phyloP scores from a whole-genome alignment of 805 yeast species.

The Grigorovia transvaalensis region DNA sequence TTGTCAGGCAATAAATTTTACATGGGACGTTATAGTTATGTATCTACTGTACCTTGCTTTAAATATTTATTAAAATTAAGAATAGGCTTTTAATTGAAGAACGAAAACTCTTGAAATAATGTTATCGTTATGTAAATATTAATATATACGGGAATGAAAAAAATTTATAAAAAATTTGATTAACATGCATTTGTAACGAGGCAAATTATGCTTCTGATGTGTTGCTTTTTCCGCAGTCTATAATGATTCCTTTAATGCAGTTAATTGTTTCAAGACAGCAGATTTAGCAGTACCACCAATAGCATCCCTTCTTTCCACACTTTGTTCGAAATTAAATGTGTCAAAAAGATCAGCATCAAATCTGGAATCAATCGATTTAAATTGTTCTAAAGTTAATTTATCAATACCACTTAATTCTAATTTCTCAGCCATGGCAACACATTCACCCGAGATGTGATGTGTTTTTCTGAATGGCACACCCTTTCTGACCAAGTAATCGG shows the following conservation, averaged over 20 bases:
- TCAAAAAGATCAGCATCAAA: constrained; percentile 71
- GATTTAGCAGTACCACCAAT: constrained; percentile 94
- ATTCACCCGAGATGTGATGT: constrained; percentile 96
- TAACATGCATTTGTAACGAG: background rate
- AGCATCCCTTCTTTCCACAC: constrained; percentile 94
- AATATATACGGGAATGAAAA: no score
- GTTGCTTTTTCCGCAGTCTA: background rate
- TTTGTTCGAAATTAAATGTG: constrained; percentile 83
- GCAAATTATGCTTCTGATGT: no score
- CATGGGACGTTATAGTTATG: background rate
- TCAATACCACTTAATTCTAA: constrained; percentile 73
- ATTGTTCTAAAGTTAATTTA: constrained; percentile 65
- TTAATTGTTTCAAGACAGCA: constrained; percentile 74
- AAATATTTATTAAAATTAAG: no score
- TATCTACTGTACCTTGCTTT: background rate
- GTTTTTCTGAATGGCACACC: constrained; percentile 99
- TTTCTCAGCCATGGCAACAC: constrained; percentile 86
- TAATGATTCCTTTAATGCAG: constrained; percentile 14
- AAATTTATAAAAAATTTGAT: background rate
- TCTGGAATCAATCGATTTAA: constrained; percentile 66
- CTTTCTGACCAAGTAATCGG: constrained; percentile 92
- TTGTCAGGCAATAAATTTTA: background rate
- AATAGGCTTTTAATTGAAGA: background rate
- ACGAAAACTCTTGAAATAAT: no score
- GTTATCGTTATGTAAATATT: background rate